Evolutionary conservation across 495 filamentous ascomycete genomes (phyloP).

Genomic region (Aspergillus avenaceus): DNA sequence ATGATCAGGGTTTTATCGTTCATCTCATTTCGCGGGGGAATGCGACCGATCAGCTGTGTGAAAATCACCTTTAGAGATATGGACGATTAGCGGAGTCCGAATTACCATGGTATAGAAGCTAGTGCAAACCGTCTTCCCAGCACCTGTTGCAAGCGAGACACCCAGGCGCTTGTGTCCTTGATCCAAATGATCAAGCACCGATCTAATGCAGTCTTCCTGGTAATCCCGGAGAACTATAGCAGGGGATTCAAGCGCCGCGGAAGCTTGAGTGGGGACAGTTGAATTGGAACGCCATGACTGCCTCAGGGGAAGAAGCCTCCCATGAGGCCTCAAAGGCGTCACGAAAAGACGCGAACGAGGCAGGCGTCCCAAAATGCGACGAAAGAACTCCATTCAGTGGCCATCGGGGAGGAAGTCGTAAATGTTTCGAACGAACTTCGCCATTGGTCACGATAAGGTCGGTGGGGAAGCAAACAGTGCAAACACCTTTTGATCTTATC

Average conservation of each 20-base stretch:
- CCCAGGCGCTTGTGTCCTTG: slow-evolving; percentile 78
- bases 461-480: slow-evolving; percentile 33
- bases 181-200: slow-evolving; percentile 67
- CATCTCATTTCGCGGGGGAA: slow-evolving; percentile 50
- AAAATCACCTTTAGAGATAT: slow-evolving; percentile 70
- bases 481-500: slow-evolving; percentile 39
- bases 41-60: slow-evolving; percentile 84
- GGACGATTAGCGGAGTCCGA: background rate
- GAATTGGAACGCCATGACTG: slow-evolving; percentile 25
- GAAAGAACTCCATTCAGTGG: slow-evolving; percentile 31
- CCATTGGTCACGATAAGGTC: background rate
- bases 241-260: slow-evolving; percentile 17
- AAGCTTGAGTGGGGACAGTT: slow-evolving; percentile 15
- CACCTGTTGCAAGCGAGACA: slow-evolving; percentile 85
- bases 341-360: slow-evolving; percentile 13
- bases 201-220: slow-evolving; percentile 86
- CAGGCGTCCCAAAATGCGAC: slow-evolving; percentile 20
- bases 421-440: no score
- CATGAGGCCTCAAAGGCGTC: slow-evolving; percentile 1
- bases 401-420: slow-evolving; percentile 11
- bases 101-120: background rate
- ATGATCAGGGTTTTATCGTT: slow-evolving; percentile 84
- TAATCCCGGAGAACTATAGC: slow-evolving; percentile 64
- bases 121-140: slow-evolving; percentile 77
- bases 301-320: background rate